These are phyloP conservation scores for Flaveria sonorensis DNA, from an alignment of 129 eudicot species.

Conservation along the genomic window DNA sequence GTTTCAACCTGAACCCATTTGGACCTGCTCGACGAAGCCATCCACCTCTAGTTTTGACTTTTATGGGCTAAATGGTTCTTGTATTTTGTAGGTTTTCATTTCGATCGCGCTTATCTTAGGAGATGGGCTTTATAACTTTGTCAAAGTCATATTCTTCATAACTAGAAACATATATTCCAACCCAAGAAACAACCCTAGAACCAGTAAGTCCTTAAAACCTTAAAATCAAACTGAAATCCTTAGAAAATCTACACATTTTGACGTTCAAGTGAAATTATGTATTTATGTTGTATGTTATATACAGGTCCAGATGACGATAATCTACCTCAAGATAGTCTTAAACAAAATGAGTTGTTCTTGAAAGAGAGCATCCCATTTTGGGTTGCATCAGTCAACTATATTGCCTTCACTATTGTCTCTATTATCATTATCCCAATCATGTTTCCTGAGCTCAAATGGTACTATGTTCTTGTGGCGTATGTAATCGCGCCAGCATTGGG, in stretches of 20 bases:
- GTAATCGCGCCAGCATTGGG: conserved; percentile 71
- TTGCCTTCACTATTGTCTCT: conserved; percentile 60
- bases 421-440: conserved; percentile 71
- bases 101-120: conserved; percentile 86
- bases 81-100: conserved; percentile 67
- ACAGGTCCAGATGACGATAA: conserved; percentile 44
- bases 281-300: neutral
- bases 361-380: conserved; percentile 76
- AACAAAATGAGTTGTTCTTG: conserved; percentile 63
- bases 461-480: conserved; percentile 69
- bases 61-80: neutral
- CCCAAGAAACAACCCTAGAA: conserved; percentile 45
- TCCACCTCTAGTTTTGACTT: too few species aligned
- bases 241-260: neutral
- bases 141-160: conserved; percentile 65
- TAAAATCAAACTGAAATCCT: neutral
- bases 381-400: conserved; percentile 70
- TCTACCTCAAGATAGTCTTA: conserved; percentile 44
- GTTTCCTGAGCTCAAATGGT: conserved; percentile 87
- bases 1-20: too few species aligned
- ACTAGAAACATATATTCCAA: conserved; percentile 46
- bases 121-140: conserved; percentile 83
- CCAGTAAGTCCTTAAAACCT: conserved; percentile 37
- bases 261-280: conserved; percentile 13
- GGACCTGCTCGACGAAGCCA: too few species aligned